Evolutionary conservation across 805 yeast genomes (phyloP).

Genomic region (Candida multigemmis): DNA sequence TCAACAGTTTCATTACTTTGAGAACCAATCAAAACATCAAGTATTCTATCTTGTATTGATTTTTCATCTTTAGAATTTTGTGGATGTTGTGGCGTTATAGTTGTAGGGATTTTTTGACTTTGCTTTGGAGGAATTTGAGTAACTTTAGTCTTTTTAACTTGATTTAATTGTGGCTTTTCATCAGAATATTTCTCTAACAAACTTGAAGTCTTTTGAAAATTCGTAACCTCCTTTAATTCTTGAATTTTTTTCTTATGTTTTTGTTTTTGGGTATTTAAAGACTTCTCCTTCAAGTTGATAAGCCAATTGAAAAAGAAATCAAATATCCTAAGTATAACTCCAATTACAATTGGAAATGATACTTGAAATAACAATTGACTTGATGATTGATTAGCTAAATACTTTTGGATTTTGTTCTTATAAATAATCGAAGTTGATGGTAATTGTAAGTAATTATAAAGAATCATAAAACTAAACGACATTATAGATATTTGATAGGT

Average conservation of each 20-base stretch:
- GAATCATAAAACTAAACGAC: conserved; percentile 12
- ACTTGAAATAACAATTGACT: conserved; percentile 9
- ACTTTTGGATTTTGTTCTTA: conserved; percentile 11
- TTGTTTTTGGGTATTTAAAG: conserved; percentile 22
- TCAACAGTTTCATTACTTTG: conserved; percentile 61
- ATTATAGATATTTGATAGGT: conserved; percentile 12
- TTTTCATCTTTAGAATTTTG: conserved; percentile 4
- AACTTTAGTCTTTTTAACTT: neutral
- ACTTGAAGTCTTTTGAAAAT: conserved; percentile 69
- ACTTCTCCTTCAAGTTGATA: conserved; percentile 7
- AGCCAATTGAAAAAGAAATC: conserved; percentile 11
- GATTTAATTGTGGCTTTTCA: neutral
- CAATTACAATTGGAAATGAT: conserved; percentile 14
- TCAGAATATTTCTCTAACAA: conserved; percentile 48
- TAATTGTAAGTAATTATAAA: conserved; percentile 7
- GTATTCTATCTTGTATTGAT: conserved; percentile 26
- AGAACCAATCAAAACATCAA: conserved; percentile 31
- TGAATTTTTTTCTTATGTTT: conserved; percentile 50
- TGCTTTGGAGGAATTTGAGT: conserved; percentile 1
- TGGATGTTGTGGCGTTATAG: conserved; percentile 1
- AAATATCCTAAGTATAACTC: conserved; percentile 9
- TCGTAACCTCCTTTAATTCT: conserved; percentile 62
- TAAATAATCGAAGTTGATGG: conserved; percentile 6
- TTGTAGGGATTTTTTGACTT: conserved; percentile 1
- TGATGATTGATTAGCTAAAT: conserved; percentile 15